Conservation (phyloP, 148 eudicot genomes). For the Camellia lanceoleosa region DNA sequence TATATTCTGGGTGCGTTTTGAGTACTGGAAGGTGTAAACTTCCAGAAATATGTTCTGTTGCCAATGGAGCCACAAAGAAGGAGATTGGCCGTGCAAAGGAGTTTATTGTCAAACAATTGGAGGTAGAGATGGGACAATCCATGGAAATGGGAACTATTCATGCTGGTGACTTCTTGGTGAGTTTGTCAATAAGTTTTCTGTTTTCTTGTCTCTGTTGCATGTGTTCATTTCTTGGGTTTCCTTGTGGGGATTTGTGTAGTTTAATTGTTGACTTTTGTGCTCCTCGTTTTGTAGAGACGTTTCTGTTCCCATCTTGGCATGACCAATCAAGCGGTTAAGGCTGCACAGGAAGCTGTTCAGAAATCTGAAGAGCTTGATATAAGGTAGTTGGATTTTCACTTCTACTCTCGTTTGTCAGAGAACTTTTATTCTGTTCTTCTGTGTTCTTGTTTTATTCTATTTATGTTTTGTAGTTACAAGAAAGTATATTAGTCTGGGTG, state of each 20-base stretch:
- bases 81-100: constrained; percentile 58
- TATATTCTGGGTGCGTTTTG: too few relatives aligned
- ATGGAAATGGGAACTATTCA: constrained; percentile 33
- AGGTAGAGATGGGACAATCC: constrained; percentile 47
- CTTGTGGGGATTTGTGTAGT: neutral
- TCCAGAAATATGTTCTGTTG: constrained; percentile 53
- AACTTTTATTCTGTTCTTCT: neutral
- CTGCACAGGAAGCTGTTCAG: constrained; percentile 30
- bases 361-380: constrained; percentile 28
- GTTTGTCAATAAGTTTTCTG: constrained; percentile 1
- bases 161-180: constrained; percentile 51
- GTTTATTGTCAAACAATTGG: constrained; percentile 49
- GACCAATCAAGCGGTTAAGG: constrained; percentile 28
- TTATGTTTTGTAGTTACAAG: too few relatives aligned
- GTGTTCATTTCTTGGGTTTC: neutral
- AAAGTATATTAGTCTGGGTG: too few relatives aligned
- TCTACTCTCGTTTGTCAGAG: neutral
- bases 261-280: neutral
- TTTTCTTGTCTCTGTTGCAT: neutral
- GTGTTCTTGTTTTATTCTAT: neutral
- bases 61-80: constrained; percentile 57
- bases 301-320: constrained; percentile 34
- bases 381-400: constrained; percentile 17
- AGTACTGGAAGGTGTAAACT: neutral
- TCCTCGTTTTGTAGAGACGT: constrained; percentile 15